phyloP scores from a whole-genome alignment of 495 filamentous ascomycete genomes.

The Talaromyces stipitatus region DNA sequence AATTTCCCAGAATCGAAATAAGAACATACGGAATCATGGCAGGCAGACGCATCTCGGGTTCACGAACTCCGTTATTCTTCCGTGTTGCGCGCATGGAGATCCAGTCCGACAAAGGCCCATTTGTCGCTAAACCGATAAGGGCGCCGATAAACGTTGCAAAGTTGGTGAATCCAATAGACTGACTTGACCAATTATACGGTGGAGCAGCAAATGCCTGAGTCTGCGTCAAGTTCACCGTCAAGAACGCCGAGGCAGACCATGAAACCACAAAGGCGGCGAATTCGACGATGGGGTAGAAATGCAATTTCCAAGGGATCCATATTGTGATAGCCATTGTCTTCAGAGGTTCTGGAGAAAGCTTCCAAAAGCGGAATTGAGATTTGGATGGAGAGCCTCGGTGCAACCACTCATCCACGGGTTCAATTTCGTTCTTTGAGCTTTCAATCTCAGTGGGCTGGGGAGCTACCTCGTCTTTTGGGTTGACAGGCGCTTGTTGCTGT shows the following conservation, averaged over 20 bases:
- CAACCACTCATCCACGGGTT: conserved; percentile 26
- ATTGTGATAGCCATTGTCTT: conserved; percentile 32
- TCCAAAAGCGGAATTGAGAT: conserved; percentile 46
- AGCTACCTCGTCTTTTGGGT: neutral
- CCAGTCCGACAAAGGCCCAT: conserved; percentile 53
- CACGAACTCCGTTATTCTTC: conserved; percentile 54
- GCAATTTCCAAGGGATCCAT: conserved; percentile 47
- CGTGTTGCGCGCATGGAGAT: conserved; percentile 49
- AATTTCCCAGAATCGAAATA: conserved; percentile 50
- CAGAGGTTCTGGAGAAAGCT: conserved; percentile 30
- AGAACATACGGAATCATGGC: conserved; percentile 54
- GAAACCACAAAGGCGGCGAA: conserved; percentile 51
- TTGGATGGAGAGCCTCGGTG: conserved; percentile 45
- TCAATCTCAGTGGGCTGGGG: conserved; percentile 17
- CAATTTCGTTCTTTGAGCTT: conserved; percentile 9
- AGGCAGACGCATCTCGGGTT: conserved; percentile 62
- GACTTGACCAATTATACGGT: conserved; percentile 47
- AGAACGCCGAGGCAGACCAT: conserved; percentile 51
- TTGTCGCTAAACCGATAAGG: conserved; percentile 48
- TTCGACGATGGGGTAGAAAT: conserved; percentile 58
- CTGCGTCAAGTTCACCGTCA: conserved; percentile 59
- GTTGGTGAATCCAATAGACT: conserved; percentile 45
- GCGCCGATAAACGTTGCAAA: conserved; percentile 40
- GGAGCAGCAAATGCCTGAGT: conserved; percentile 52
- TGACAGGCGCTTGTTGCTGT: neutral